phyloP scores from a whole-genome alignment of 2,329 filamentous ascomycete genomes.

The Fusarium ramigenum region DNA sequence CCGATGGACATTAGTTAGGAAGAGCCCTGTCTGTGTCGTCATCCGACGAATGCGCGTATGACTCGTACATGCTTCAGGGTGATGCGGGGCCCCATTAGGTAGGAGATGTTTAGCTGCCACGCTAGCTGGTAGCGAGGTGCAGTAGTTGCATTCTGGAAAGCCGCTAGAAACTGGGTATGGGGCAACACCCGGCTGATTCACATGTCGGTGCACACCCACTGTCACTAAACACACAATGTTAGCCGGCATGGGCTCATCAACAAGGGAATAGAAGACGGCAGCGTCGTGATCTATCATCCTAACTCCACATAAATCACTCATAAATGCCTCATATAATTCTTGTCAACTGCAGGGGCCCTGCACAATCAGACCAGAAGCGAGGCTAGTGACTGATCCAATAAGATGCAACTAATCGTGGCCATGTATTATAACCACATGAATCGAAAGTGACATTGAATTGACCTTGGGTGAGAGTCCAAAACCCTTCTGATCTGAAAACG shows the following conservation, averaged over 20 bases:
- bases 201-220: neutral
- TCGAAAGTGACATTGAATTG: neutral
- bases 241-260: neutral
- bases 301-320: neutral
- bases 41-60: neutral
- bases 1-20: neutral
- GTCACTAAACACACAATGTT: too few relatives aligned
- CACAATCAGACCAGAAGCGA: neutral
- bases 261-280: neutral
- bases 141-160: neutral
- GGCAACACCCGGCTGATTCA: neutral
- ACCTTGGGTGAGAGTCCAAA: too few relatives aligned
- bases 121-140: neutral
- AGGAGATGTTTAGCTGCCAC: neutral
- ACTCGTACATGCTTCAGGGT: neutral
- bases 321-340: neutral
- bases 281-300: neutral
- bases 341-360: neutral
- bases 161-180: neutral
- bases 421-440: neutral
- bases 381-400: neutral
- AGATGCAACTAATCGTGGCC: rapidly evolving
- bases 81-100: too few relatives aligned
- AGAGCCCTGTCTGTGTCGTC: neutral
- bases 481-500: neutral